Evolutionary conservation across 768 basidiomycete genomes (phyloP), one percentile per base, ranked within the genome.

Genomic region (Amanita inopinata): DNA sequence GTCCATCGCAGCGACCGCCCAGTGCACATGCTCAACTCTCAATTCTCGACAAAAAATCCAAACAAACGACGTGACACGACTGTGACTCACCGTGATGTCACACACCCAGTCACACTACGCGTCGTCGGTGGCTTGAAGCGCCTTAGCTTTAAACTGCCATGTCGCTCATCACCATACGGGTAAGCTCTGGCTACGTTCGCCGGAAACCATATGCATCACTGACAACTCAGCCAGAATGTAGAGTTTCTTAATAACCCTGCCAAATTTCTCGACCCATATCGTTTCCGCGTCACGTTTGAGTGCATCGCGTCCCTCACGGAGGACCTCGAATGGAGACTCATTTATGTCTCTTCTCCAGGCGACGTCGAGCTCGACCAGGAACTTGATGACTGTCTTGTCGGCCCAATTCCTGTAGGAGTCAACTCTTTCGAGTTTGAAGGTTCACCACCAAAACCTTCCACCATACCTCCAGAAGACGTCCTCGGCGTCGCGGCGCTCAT

Each of bases 341-440:
- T 96, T 34, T 98, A 94, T 60, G 94, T 98, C 40, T 90, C 96
- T 1, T 90, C 85, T 2, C 93, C 94, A 0, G 91, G 83, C 7
- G 76, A 87, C 57, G 86, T 90, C 54, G 80, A 85, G 30, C 83
- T 84, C 37, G 96, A 99, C 61, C 96, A 99, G 59, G 96, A 98
- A 60, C 76, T 99, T 17, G 96, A 99, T 61, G 88, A 90, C 55
- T 97, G 92, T 61, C 81, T 97, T 53, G 96, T 99, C 23, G 96
- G 96, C 1, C 96, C 96, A 2, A 87, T 99, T 18, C 96, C 96
- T 10, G 71, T 82, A n/a, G 96, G 96, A 39, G 78, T 97, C 54
- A 98, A 97, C 66, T 84, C 91, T 2, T 99, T 99, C 59, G 92
- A 94, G 56, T 99, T 99, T 64, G 83, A 88, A 59, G 89, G 89